Conservation (phyloP, 768 basidiomycete species). For the Chlorophyllum brunneum region DNA sequence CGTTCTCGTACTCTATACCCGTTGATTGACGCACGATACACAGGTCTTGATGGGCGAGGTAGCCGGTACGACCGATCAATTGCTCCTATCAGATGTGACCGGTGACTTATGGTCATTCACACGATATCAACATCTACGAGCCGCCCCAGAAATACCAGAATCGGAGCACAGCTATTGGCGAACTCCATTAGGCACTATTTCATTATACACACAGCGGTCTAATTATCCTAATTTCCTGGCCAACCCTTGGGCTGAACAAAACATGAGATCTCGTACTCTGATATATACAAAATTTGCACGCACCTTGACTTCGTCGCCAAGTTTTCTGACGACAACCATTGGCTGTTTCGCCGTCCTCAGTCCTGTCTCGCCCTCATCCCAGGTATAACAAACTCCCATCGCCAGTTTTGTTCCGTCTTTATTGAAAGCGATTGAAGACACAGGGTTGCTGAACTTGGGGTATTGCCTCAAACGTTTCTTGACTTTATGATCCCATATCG, state of each 20-base stretch:
- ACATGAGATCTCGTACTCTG: background rate
- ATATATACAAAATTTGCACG: background rate
- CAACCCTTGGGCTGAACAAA: constrained; percentile 5
- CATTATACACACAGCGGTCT: no score
- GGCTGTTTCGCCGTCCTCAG: constrained; percentile 61
- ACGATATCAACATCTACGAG: no score
- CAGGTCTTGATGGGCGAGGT: no score
- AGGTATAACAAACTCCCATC: constrained; percentile 83
- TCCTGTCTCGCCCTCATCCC: constrained; percentile 83
- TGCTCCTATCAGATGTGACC: no score
- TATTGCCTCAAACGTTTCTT: constrained; percentile 95
- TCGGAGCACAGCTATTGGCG: no score
- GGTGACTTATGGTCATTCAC: no score
- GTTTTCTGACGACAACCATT: constrained; percentile 53
- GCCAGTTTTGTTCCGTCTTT: constrained; percentile 80
- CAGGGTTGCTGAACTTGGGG: constrained; percentile 68
- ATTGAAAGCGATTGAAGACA: constrained; percentile 82
- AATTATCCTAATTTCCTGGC: constrained; percentile 6
- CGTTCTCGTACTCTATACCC: no score
- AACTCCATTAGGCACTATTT: no score
- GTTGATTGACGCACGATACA: no score
- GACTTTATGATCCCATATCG: constrained; percentile 95
- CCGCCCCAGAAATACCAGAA: no score
- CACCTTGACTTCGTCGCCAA: constrained; percentile 74
- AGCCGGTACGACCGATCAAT: no score